Evolutionary conservation across 23 red algal species (phyloP).

Genomic region (Gracilaria gracilis): DNA sequence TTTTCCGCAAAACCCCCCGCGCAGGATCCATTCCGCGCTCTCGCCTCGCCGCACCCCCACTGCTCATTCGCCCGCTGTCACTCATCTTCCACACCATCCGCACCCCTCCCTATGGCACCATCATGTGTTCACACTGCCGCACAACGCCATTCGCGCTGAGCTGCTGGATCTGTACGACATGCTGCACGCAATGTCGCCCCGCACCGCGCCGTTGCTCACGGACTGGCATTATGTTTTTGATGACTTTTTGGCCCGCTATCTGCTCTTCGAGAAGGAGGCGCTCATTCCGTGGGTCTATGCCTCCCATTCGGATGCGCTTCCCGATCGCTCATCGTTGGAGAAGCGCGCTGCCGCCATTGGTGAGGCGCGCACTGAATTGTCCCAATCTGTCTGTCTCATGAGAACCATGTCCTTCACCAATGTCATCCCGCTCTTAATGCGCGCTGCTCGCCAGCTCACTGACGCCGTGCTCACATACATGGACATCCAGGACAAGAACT

Average conservation of each 20-base stretch:
- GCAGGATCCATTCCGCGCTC: slow-evolving; percentile 46
- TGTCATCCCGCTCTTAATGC: slow-evolving; percentile 60
- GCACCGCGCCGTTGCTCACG: slow-evolving; percentile 38
- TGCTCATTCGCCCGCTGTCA: slow-evolving; percentile 13
- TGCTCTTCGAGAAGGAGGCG: slow-evolving; percentile 57
- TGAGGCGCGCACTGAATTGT: slow-evolving; percentile 29
- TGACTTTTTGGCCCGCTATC: slow-evolving; percentile 44
- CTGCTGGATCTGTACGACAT: slow-evolving; percentile 59
- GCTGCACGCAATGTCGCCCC: slow-evolving; percentile 34
- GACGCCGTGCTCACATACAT: slow-evolving; percentile 41
- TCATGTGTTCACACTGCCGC: slow-evolving; percentile 70
- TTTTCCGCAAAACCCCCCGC: slow-evolving; percentile 38
- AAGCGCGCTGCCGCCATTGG: slow-evolving; percentile 34
- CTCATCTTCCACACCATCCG: slow-evolving; percentile 24
- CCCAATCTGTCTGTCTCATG: slow-evolving; percentile 51
- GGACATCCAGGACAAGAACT: slow-evolving; percentile 42
- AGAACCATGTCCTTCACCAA: slow-evolving; percentile 17
- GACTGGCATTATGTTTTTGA: slow-evolving; percentile 59
- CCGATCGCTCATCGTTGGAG: slow-evolving; percentile 31
- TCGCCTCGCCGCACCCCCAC: slow-evolving; percentile 16
- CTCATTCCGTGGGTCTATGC: slow-evolving; percentile 72
- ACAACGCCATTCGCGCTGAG: slow-evolving; percentile 81
- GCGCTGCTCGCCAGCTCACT: slow-evolving; percentile 38
- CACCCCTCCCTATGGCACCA: slow-evolving; percentile 57
- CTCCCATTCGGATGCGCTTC: neutral